phyloP scores from a whole-genome alignment of 169 alveolate genomes.

The Sarcocystis neurona region DNA sequence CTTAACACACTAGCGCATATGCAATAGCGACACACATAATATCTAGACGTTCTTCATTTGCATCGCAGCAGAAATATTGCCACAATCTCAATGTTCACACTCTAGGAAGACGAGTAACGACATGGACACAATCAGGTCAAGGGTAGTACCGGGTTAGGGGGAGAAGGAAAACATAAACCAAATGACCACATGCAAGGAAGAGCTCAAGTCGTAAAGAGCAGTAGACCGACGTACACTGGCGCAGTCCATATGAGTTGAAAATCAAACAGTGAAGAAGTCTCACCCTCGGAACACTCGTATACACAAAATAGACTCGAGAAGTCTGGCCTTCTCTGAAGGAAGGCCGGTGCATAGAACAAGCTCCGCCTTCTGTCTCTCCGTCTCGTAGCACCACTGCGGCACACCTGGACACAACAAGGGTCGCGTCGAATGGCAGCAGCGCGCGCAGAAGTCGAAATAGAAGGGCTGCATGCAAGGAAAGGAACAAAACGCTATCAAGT shows the following conservation, averaged over 20 bases:
- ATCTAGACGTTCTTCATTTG: too few species aligned
- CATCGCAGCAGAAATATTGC: too few species aligned
- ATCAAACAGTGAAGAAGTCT: not conserved
- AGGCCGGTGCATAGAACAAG: slow-evolving; percentile 27
- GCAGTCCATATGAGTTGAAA: not conserved
- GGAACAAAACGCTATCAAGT: not conserved
- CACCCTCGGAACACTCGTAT: slow-evolving; percentile 61
- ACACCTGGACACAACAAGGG: slow-evolving; percentile 44
- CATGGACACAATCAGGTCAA: not conserved
- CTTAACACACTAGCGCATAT: too few species aligned
- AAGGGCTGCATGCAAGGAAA: not conserved
- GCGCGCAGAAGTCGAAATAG: not conserved
- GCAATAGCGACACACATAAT: too few species aligned
- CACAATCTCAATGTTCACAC: too few species aligned
- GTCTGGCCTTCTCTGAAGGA: slow-evolving; percentile 15
- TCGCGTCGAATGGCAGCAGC: not conserved
- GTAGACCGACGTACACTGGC: not conserved
- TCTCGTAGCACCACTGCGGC: slow-evolving; percentile 64
- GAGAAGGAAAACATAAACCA: not conserved
- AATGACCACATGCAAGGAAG: not conserved
- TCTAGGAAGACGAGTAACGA: not conserved
- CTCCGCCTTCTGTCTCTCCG: slow-evolving; percentile 49
- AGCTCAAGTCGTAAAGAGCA: not conserved
- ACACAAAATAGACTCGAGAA: slow-evolving; percentile 51
- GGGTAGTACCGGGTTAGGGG: not conserved